phyloP scores from a whole-genome alignment of 805 yeast species.

The Maudiozyma turicensis region DNA sequence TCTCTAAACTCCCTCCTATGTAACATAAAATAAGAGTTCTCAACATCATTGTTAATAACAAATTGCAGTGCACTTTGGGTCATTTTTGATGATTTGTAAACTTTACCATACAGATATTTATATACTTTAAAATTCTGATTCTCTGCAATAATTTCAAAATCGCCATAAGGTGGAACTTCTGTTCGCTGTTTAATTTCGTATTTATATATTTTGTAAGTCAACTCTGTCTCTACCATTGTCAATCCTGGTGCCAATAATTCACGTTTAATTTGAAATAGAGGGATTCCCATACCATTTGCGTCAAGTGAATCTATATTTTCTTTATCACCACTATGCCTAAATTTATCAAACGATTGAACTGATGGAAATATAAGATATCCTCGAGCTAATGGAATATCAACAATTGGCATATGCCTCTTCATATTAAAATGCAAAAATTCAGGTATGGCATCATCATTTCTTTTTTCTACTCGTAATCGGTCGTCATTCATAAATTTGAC shows the following conservation, averaged over 20 bases:
- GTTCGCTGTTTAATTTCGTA: slow-evolving; percentile 2
- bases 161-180: slow-evolving; percentile 9
- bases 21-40: slow-evolving; percentile 2
- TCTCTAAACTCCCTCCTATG: slow-evolving; percentile 5
- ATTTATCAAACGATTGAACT: slow-evolving; percentile 10
- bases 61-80: slow-evolving; percentile 3
- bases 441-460: slow-evolving; percentile 1
- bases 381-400: not conserved
- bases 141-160: slow-evolving; percentile 4
- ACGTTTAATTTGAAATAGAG: slow-evolving; percentile 7
- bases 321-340: slow-evolving; percentile 4
- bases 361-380: slow-evolving; percentile 13
- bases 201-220: slow-evolving; percentile 5
- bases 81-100: slow-evolving; percentile 1
- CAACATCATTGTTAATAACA: not conserved
- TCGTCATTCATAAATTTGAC: not conserved
- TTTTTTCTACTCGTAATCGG: slow-evolving; percentile 1
- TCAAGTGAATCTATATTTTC: slow-evolving; percentile 1
- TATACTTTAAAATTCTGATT: slow-evolving; percentile 4
- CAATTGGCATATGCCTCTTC: slow-evolving; percentile 6
- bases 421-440: slow-evolving; percentile 5
- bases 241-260: not conserved
- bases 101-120: slow-evolving; percentile 9
- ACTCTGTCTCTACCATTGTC: not conserved
- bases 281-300: slow-evolving; percentile 15